Percentiles rank a stretch among this genome's conserved stretches.
These are phyloP conservation scores for Aspergillus diversus DNA, from an alignment of 495 filamentous ascomycete genomes.

Conservation along the genomic window DNA sequence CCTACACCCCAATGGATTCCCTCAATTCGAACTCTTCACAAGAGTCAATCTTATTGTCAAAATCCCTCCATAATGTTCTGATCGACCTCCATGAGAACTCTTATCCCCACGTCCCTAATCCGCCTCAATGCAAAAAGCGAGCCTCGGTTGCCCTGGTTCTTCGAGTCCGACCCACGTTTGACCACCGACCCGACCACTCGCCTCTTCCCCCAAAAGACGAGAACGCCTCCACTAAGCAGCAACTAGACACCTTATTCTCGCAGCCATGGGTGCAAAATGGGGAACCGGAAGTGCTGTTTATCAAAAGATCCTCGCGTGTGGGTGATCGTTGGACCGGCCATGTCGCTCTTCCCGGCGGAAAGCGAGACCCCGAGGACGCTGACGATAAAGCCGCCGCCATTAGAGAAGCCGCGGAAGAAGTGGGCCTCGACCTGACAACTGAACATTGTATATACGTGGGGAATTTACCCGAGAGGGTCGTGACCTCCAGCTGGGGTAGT, in stretches of 20 bases:
- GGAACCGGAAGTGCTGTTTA: conserved; percentile 77
- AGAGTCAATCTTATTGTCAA: conserved; percentile 19
- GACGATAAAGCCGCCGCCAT: conserved; percentile 68
- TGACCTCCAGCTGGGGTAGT: conserved; percentile 74
- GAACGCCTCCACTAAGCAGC: conserved; percentile 40
- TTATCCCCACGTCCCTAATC: conserved; percentile 67
- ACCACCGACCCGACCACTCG: conserved; percentile 54
- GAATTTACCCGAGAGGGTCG: conserved; percentile 71
- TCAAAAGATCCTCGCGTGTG: conserved; percentile 70
- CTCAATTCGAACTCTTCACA: conserved; percentile 4
- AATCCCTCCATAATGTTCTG: conserved; percentile 51
- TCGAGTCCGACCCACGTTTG: conserved; percentile 64
- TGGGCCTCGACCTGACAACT: conserved; percentile 65
- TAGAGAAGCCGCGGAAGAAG: conserved; percentile 73
- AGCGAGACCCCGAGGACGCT: conserved; percentile 68
- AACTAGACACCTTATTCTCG: conserved; percentile 64
- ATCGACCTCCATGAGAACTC: conserved; percentile 54
- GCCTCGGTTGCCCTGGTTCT: conserved; percentile 76
- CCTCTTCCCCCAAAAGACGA: conserved; percentile 28
- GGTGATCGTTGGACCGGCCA: conserved; percentile 80
- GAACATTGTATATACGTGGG: conserved; percentile 62
- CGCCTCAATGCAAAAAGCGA: conserved; percentile 62
- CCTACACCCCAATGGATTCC: conserved; percentile 10
- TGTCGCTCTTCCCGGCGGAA: conserved; percentile 76
- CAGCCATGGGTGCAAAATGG: conserved; percentile 74